Percentiles rank a stretch among this genome's conserved stretches.
Evolutionary conservation across 1,284 basidiomycete genomes (phyloP).

Genomic region (Veloboletus limbatus): DNA sequence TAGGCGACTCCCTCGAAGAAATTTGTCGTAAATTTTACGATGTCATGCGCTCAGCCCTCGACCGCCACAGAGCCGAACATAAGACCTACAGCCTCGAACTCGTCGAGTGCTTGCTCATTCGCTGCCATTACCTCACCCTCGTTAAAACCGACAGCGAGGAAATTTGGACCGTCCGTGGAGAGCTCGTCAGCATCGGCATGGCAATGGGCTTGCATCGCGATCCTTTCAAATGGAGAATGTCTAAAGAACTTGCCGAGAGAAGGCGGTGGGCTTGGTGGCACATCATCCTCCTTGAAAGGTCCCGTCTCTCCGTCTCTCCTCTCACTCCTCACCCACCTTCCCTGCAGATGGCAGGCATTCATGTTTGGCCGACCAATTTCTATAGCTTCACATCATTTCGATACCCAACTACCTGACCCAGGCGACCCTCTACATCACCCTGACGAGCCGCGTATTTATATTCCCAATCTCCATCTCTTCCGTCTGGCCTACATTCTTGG

Average conservation of each 20-base stretch:
- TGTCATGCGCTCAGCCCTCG: constrained; percentile 63
- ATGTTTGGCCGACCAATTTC: constrained; percentile 75
- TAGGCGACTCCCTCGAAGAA: constrained; percentile 50
- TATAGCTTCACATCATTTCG: constrained; percentile 76
- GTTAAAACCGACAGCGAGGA: constrained; percentile 74
- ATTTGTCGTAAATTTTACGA: constrained; percentile 63
- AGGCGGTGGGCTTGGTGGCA: constrained; percentile 87
- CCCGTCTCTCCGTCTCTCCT: constrained; percentile 23
- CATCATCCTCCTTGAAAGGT: constrained; percentile 73
- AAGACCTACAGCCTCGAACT: constrained; percentile 70
- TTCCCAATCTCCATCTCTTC: constrained; percentile 73
- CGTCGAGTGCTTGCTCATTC: constrained; percentile 66
- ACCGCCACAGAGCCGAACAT: constrained; percentile 56
- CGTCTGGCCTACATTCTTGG: constrained; percentile 72
- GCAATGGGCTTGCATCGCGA: constrained; percentile 82
- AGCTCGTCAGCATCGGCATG: constrained; percentile 66
- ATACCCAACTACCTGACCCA: constrained; percentile 68
- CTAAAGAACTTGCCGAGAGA: constrained; percentile 63
- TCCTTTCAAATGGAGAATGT: constrained; percentile 69
- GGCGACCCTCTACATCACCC: constrained; percentile 58
- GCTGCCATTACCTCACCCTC: constrained; percentile 67
- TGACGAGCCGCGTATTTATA: constrained; percentile 55
- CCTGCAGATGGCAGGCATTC: constrained; percentile 74
- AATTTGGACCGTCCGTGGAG: constrained; percentile 70
- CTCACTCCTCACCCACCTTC: constrained; percentile 15